phyloP scores from a whole-genome alignment of 2,329 filamentous ascomycete genomes.

The Alternaria sp. region DNA sequence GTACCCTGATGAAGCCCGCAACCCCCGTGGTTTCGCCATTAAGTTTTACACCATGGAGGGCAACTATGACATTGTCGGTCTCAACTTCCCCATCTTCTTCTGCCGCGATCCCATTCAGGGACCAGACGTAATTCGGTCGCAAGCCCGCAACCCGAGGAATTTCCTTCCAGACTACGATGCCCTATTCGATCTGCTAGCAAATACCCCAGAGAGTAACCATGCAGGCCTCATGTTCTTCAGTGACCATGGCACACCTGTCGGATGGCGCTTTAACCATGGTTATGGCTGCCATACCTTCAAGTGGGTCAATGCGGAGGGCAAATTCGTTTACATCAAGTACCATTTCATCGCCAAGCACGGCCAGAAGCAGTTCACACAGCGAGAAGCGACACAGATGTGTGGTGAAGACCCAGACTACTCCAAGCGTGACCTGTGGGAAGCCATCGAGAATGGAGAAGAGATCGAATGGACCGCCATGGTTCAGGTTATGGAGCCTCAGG shows the following conservation, averaged over 20 bases:
- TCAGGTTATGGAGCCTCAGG: conserved; percentile 58
- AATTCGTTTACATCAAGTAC: conserved; percentile 63
- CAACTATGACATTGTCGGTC: conserved; percentile 60
- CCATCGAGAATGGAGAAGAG: conserved; percentile 55
- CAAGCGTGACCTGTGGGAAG: conserved; percentile 58
- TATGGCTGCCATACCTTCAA: conserved; percentile 61
- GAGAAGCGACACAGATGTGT: conserved; percentile 56
- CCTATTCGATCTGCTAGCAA: conserved; percentile 60
- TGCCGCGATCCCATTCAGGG: conserved; percentile 59
- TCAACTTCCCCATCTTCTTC: conserved; percentile 62
- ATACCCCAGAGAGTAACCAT: conserved; percentile 60
- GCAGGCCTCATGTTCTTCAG: conserved; percentile 61
- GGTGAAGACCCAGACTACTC: conserved; percentile 63
- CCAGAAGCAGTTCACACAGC: conserved; percentile 58
- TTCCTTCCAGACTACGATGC: conserved; percentile 61
- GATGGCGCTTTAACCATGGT: conserved; percentile 53
- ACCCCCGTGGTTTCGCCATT: conserved; percentile 60
- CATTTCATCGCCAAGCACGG: conserved; percentile 60
- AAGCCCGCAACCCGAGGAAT: conserved; percentile 58
- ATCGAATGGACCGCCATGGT: conserved; percentile 57
- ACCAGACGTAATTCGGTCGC: conserved; percentile 60
- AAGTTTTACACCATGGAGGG: conserved; percentile 61
- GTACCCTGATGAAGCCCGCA: conserved; percentile 57
- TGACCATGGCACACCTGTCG: conserved; percentile 60
- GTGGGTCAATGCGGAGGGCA: conserved; percentile 58